A percentile compares a stretch with the other conserved stretches of the same genome.
phyloP scores from a whole-genome alignment of 768 basidiomycete genomes.

The Hygrophoropsis aurantiaca region DNA sequence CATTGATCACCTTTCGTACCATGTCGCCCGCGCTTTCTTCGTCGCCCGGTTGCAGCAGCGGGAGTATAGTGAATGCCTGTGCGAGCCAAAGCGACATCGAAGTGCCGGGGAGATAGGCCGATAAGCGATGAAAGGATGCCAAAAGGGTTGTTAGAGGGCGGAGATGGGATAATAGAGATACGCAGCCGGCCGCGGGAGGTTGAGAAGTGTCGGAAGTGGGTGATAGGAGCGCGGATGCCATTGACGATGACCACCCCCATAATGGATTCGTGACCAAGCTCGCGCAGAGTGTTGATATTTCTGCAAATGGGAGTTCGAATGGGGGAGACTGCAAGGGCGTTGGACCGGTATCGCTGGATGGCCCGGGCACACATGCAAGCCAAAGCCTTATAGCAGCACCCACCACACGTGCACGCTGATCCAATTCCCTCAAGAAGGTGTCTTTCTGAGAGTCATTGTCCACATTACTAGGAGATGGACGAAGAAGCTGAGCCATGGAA shows the following conservation, averaged over 20 bases:
- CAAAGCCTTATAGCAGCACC: constrained; percentile 58
- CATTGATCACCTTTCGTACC: constrained; percentile 39
- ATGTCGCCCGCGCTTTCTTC: constrained; percentile 55
- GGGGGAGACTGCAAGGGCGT: constrained; percentile 47
- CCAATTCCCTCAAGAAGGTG: constrained; percentile 27
- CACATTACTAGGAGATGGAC: neutral
- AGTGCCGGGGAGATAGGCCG: constrained; percentile 53
- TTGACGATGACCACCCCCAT: constrained; percentile 42
- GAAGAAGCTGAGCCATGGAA: constrained; percentile 31
- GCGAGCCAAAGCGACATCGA: constrained; percentile 63
- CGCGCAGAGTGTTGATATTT: constrained; percentile 54
- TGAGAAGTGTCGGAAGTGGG: constrained; percentile 10
- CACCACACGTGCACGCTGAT: constrained; percentile 36
- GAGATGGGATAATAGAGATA: constrained; percentile 9
- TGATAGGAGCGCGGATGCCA: too few species aligned
- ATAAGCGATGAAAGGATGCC: constrained; percentile 55
- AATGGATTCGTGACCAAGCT: constrained; percentile 48
- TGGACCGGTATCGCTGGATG: constrained; percentile 27
- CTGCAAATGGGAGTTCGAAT: constrained; percentile 58
- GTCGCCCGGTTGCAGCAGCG: constrained; percentile 67
- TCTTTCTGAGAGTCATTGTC: constrained; percentile 8
- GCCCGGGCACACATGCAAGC: constrained; percentile 57
- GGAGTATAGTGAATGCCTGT: constrained; percentile 58
- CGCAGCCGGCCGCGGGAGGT: neutral
- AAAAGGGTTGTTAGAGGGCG: constrained; percentile 60